phyloP scores from a whole-genome alignment of 768 basidiomycete genomes.

The Suillus paluster region DNA sequence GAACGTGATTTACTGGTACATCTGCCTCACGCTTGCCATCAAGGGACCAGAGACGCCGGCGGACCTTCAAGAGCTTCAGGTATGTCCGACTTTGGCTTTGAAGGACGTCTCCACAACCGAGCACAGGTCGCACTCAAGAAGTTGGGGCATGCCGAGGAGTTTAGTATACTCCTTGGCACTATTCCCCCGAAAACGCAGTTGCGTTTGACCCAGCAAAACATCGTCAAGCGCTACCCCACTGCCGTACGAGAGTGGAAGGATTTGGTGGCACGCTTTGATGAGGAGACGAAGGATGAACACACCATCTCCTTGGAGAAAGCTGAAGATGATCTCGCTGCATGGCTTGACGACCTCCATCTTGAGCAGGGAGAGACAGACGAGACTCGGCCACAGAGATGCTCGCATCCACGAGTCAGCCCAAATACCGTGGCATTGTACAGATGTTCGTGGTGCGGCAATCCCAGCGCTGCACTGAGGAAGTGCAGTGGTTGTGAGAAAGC shows the following conservation, averaged over 20 bases:
- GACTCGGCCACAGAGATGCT: slow-evolving; percentile 32
- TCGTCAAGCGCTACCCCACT: slow-evolving; percentile 49
- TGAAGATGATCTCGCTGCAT: slow-evolving; percentile 61
- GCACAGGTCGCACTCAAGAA: slow-evolving; percentile 43
- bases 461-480: slow-evolving; percentile 59
- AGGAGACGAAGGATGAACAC: slow-evolving; percentile 30
- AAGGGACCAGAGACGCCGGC: slow-evolving; percentile 52
- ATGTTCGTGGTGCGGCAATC: slow-evolving; percentile 70
- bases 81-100: slow-evolving; percentile 22
- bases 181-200: slow-evolving; percentile 55
- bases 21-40: slow-evolving; percentile 55
- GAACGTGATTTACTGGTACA: slow-evolving; percentile 62
- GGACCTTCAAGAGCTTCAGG: slow-evolving; percentile 57
- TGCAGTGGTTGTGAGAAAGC: slow-evolving; percentile 49
- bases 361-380: slow-evolving; percentile 42
- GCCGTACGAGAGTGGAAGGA: slow-evolving; percentile 53
- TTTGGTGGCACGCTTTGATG: slow-evolving; percentile 43
- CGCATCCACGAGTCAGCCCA: slow-evolving; percentile 49
- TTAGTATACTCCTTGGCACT: slow-evolving; percentile 49
- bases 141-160: slow-evolving; percentile 57
- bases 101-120: not conserved
- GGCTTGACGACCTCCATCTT: slow-evolving; percentile 55
- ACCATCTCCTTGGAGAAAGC: slow-evolving; percentile 42
- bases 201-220: slow-evolving; percentile 54
- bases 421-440: slow-evolving; percentile 58